phyloP scores from a whole-genome alignment of 805 yeast species.

The Candida jianshihensis region DNA sequence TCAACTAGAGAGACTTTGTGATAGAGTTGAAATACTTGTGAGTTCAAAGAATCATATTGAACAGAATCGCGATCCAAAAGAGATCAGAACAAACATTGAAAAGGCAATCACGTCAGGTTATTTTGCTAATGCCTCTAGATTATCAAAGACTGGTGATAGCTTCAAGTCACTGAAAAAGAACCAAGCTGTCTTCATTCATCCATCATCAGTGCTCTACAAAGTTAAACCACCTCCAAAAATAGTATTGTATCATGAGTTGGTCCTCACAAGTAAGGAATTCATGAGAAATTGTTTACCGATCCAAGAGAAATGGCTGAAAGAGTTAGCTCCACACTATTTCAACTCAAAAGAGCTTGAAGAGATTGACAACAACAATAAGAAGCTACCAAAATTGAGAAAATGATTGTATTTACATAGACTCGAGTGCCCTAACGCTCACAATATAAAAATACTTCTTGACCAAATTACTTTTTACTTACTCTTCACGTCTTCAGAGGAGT shows the following conservation, averaged over 20 bases:
- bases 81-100: constrained; percentile 67
- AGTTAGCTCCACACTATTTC: constrained; percentile 59
- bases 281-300: constrained; percentile 76
- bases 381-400: constrained; percentile 16
- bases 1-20: constrained; percentile 60
- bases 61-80: constrained; percentile 24
- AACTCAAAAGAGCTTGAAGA: constrained; percentile 12
- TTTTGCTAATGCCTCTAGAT: constrained; percentile 92
- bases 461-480: neutral
- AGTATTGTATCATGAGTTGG: constrained; percentile 75
- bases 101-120: constrained; percentile 85
- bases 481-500: too few relatives aligned
- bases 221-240: constrained; percentile 67
- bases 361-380: constrained; percentile 10
- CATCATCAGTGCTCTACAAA: constrained; percentile 66
- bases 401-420: too few relatives aligned
- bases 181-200: constrained; percentile 76
- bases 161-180: constrained; percentile 59
- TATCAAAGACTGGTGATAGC: constrained; percentile 70
- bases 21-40: constrained; percentile 39
- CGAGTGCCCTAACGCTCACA: too few relatives aligned
- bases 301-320: constrained; percentile 65
- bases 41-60: constrained; percentile 26
- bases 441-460: too few relatives aligned
- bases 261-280: constrained; percentile 80